Base-by-base conservation (phyloP, 192 early-diverging fungal species). In the Podila clonocystis region DNA sequence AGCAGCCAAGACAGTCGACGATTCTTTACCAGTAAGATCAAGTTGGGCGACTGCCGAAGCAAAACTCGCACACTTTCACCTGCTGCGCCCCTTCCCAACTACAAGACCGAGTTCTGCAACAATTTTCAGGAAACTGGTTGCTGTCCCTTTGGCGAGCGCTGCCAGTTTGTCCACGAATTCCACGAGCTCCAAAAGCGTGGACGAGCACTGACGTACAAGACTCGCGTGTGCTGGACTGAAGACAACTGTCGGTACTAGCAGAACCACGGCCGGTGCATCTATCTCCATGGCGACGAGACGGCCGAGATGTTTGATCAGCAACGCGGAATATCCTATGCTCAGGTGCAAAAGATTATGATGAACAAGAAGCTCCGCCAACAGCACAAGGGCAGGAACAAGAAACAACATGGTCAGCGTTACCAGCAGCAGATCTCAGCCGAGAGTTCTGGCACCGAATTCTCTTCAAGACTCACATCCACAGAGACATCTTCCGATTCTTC, bases 301-400 rank as follows among this genome's bases (percentile, higher is more conserved):
- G 52, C 71, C 26, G 50, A 73, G 9, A 73, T 73, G 71, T 73
- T 73, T 60, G 71, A 73, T 59, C 31, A 73, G 11, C 71, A 73
- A 36, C 50, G 71, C 1, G 71, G 71, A 26, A 58, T 73, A 19
- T 65, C 63, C 3, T 73, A 65, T 60, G 57, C 26, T 2, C 58
- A 41, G 5, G 71, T 73, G 3, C 50, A 73, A 38, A 73, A 60
- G 19, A 73, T 73, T 24, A 2, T 73, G 50, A 52, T 63, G 34
- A 63, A 34, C 20, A 63, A 64, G 36, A 50, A 72, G 70, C 11
- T 33, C 20, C 64, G 58, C 26, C 71, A 73, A 24, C 31, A 57
- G 33, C 36, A 45, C 11, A 45, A 45, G 41, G 41, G 41, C 0
- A 2, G 41, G 41, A 45, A 45, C 2, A 45, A 15, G 41, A 45